Percentiles rank a stretch among this genome's conserved stretches.
Evolutionary conservation across 345 rosid genomes (phyloP).

Genomic region (Rhodamnia argentea): DNA sequence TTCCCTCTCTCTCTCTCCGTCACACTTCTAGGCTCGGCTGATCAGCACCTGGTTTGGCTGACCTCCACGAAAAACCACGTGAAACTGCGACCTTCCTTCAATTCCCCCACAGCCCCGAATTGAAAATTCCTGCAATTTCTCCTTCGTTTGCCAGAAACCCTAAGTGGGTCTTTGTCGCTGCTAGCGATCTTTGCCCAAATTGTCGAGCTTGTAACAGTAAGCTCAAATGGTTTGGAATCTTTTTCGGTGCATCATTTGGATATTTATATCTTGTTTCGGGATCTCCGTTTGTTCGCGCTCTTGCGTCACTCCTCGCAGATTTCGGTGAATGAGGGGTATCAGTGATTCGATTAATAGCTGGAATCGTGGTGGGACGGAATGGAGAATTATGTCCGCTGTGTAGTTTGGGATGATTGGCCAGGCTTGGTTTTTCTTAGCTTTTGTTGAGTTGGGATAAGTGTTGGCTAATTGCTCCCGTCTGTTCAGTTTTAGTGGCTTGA

Average conservation of each 20-base stretch:
- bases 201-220: not conserved
- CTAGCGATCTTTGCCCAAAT: not conserved
- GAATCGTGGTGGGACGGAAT: not conserved
- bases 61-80: no score
- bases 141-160: not conserved
- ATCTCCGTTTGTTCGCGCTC: not conserved
- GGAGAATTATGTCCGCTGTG: not conserved
- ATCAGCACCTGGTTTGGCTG: not conserved
- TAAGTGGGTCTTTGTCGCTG: not conserved
- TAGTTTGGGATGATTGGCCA: not conserved
- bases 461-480: not conserved
- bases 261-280: not conserved
- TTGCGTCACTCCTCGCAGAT: not conserved
- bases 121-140: not conserved
- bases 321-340: not conserved
- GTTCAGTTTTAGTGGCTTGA: not conserved
- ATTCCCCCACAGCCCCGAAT: not conserved
- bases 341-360: not conserved
- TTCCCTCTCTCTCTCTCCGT: no score
- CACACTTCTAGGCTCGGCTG: no score
- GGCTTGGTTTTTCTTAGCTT: not conserved
- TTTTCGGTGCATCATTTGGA: not conserved
- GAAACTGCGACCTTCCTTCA: no score
- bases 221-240: not conserved
- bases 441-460: not conserved